Evolutionary conservation across 768 basidiomycete species (phyloP), one percentile per base, ranked within the genome.

Genomic region (Coprinellus micaceus): DNA sequence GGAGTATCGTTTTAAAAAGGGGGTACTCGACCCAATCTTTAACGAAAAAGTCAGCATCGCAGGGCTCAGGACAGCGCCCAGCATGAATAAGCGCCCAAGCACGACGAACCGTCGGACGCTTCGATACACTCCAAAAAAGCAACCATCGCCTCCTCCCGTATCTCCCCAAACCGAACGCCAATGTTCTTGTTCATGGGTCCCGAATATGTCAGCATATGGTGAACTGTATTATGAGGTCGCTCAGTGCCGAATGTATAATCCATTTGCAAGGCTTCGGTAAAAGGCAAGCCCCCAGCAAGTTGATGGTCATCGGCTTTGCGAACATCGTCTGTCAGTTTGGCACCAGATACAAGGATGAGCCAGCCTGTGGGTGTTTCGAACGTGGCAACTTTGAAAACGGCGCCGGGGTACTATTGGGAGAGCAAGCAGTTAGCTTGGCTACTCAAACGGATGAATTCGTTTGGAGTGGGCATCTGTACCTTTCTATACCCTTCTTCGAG

Each of bases 121-220:
- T 71, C 68, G 13, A 83, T 67, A 30, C 67, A 59, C 1, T 77
- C 77, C 2, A 64, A 61, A 50, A 82, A 77, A 0, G 81, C 68
- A 0, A 63, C 52, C 2, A 61, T 29, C 21, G 81, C 65, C 56
- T 85, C 84, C n/a, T 79, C 74, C 11, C 70, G 69, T 15, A 85
- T 61, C 19, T 73, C 70, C 1, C 73, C 67, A 55, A 75, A 76
- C 3, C 76, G 58, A 3, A 52, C 57, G 0, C 65, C 71, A 6
- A 82, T 65, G 49, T 74, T 76, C 12, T 78, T 66, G 3, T 74
- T 75, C 28, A 77, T 60, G 9, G 65, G 62, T 0, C 66, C 63
- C 2, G 66, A 69, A 30, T 76, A 65, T 4, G 71, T 64, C 2
- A 63, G 53, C 12, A 70, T 52, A 37, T 76, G 74, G 50, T 71